A percentile compares a stretch with the other conserved stretches of the same genome.
These are phyloP conservation scores for Ceratocystis cubensis DNA, from an alignment of 2,329 filamentous ascomycete genomes.

Conservation along the genomic window DNA sequence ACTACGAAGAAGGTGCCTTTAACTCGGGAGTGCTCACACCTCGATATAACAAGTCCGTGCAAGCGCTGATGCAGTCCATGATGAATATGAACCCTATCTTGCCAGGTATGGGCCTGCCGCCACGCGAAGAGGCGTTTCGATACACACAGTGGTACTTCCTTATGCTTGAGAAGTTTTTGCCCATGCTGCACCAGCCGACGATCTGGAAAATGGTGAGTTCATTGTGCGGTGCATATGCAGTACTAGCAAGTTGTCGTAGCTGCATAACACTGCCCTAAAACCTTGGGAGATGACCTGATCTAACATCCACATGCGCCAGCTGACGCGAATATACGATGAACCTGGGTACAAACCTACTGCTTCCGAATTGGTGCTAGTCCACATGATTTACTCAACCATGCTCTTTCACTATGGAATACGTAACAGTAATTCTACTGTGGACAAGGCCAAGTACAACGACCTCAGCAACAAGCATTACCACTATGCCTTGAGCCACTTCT, in stretches of 20 bases:
- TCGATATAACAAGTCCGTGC: conserved; percentile 59
- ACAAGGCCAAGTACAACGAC: conserved; percentile 44
- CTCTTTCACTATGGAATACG: conserved; percentile 65
- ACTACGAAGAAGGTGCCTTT: conserved; percentile 43
- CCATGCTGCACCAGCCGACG: conserved; percentile 63
- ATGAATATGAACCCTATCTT: conserved; percentile 48
- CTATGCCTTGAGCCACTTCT: conserved; percentile 57
- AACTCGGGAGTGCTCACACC: conserved; percentile 26
- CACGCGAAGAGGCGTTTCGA: conserved; percentile 50
- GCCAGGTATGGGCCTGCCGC: conserved; percentile 47
- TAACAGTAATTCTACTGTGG: conserved; percentile 45
- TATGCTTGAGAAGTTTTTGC: conserved; percentile 57
- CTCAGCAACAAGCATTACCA: conserved; percentile 68
- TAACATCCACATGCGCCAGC: conserved; percentile 29
- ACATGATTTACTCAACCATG: conserved; percentile 69
- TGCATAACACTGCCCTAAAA: not conserved
- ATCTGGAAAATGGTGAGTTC: conserved; percentile 52
- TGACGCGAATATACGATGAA: conserved; percentile 58
- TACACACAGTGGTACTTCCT: conserved; percentile 67
- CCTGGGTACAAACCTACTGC: conserved; percentile 47
- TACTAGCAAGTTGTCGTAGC: not conserved
- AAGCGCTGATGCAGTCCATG: conserved; percentile 53
- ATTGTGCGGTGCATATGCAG: not conserved
- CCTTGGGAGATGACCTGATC: not conserved
- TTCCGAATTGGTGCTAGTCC: conserved; percentile 56